Base-by-base conservation (phyloP, 148 eudicot species). In the Hydrangea macrophylla region DNA sequence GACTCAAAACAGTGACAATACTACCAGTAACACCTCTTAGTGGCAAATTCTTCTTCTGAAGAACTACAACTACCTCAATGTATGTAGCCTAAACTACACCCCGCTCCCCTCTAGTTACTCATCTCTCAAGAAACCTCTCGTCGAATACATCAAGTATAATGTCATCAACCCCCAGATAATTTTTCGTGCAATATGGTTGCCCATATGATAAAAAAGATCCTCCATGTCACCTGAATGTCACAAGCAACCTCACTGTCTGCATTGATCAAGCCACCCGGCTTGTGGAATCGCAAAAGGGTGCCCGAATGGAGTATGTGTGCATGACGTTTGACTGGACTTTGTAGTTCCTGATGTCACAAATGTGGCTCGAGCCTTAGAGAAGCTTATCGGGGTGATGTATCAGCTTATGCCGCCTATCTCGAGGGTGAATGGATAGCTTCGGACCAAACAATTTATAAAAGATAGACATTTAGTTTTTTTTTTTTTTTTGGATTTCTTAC, bases 1-100 rank as follows among this genome's bases (percentile, higher is more conserved):
- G 12, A 30, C 27, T 12, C 27, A 17, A 58, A 6, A 23, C 3
- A 27, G 69, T 26, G 50, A 57, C 28, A 37, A 42, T 50, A 72
- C 36, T 39, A 42, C 60, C 0, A 58, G 59, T 8, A 56, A 25
- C 20, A 90, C 92, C 6, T 84, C 96, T 9, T 56, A 84, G 1
- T 93, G 98, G 98, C 98, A 95, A 45, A 93, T 93, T 18, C 90
- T 93, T 0, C n/a, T n/a, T n/a, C 70, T 93, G 17, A 90, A 92
- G 66, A 90, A 93, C 76, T 93, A 93, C 70, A 88, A 88, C 60
- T 77, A 80, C 15, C 79, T 90, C 22, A 93, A 93, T 31, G 88
- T 88, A 0, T 80, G 98, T 2, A 93, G 95, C 4, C 96, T 92
- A 0, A 95, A 93, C 75, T 93, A 86, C 81, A 88, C 98, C 9